phyloP scores from a whole-genome alignment of 345 rosid genomes.

The Heritiera fomes region DNA sequence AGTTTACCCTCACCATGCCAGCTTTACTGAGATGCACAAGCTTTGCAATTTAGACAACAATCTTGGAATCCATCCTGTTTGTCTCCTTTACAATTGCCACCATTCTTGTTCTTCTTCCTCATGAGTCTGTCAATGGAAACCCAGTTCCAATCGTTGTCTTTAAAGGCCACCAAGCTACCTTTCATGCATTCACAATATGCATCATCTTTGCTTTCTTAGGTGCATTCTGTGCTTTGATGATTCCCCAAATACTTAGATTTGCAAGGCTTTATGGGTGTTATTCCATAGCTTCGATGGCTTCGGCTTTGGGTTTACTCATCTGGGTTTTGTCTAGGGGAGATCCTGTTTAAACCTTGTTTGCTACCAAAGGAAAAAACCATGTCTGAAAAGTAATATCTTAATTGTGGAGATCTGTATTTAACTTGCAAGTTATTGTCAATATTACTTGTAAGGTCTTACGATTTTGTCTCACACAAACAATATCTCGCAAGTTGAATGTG shows the following conservation, averaged over 20 bases:
- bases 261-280: conserved; percentile 11
- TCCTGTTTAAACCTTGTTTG: background rate
- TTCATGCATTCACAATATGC: conserved; percentile 6
- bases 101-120: conserved; percentile 1
- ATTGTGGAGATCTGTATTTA: too few species aligned
- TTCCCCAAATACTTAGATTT: background rate
- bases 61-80: conserved; percentile 16
- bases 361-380: background rate
- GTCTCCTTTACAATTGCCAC: conserved; percentile 2
- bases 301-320: background rate
- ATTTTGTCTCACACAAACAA: too few species aligned
- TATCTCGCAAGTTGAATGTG: too few species aligned
- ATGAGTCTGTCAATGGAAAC: conserved; percentile 16
- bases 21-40: background rate
- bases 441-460: too few species aligned
- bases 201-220: conserved; percentile 19
- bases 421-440: too few species aligned
- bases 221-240: conserved; percentile 17
- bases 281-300: conserved; percentile 1
- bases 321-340: background rate
- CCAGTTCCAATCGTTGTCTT: conserved; percentile 19
- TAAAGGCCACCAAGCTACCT: conserved; percentile 7
- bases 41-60: background rate
- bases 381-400: too few species aligned
- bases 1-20: conserved; percentile 4